These are phyloP conservation scores for Leccinum pallidistipes DNA, from an alignment of 1,284 basidiomycete species.

Conservation along the genomic window DNA sequence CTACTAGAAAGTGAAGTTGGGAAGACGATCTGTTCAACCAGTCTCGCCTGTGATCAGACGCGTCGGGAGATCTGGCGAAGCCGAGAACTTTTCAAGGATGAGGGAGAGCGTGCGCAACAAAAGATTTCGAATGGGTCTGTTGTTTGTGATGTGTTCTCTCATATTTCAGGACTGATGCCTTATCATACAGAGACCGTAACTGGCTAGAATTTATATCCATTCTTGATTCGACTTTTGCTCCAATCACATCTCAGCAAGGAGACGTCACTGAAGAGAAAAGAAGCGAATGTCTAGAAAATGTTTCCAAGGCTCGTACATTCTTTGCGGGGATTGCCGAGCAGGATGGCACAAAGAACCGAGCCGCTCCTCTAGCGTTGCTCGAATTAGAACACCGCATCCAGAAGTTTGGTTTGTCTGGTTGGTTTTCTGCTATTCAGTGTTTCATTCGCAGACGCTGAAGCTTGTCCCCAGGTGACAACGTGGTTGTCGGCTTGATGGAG, in stretches of 20 bases:
- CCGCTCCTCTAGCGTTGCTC: conserved; percentile 65
- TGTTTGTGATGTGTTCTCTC: conserved; percentile 21
- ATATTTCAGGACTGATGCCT: conserved; percentile 12
- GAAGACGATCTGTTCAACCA: conserved; percentile 56
- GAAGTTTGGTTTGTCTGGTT: conserved; percentile 46
- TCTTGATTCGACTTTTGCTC: conserved; percentile 62
- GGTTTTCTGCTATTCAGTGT: conserved; percentile 31
- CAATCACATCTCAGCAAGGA: conserved; percentile 23
- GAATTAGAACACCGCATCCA: conserved; percentile 67
- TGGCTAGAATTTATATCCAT: conserved; percentile 82
- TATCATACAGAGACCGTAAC: conserved; percentile 65
- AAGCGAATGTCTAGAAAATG: conserved; percentile 36
- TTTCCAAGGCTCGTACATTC: conserved; percentile 50
- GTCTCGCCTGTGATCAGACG: conserved; percentile 71
- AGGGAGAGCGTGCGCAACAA: conserved; percentile 55
- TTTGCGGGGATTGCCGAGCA: conserved; percentile 55
- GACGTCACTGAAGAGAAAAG: conserved; percentile 28
- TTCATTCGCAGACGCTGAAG: conserved; percentile 10
- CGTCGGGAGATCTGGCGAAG: conserved; percentile 67
- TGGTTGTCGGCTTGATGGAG: conserved; percentile 50
- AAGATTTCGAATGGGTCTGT: conserved; percentile 58
- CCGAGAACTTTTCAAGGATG: conserved; percentile 55
- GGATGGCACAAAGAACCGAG: conserved; percentile 71
- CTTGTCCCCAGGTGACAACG: conserved; percentile 40
- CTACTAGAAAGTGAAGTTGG: conserved; percentile 48